Conservation (phyloP, 164 flowering plant species). For the grape (Vitis vinifera) region ASM3070453v1 NC_081807.1:3073501-3074000, state of each 20-base stretch:
- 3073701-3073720: neutral
- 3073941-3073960: neutral
- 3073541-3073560: no score
- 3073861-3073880: constrained; percentile 78
- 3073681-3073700: neutral
- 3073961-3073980: neutral
- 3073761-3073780: constrained; percentile 56
- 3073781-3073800: constrained; percentile 87
- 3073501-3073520: no score
- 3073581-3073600: no score
- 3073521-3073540: no score
- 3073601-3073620: no score
- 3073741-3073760: constrained; percentile 89
- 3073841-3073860: constrained; percentile 60
- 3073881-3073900: constrained; percentile 88
- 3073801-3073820: constrained; percentile 61
- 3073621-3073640: no score
- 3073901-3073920: constrained; percentile 97
- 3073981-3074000: no score
- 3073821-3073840: constrained; percentile 57
- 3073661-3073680: no score
- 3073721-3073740: constrained; percentile 78
- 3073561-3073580: no score
- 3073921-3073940: constrained; percentile 34
- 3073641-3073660: no score